phyloP scores from a whole-genome alignment of 2,329 filamentous ascomycete genomes.

The Didymella pomorum region DNA sequence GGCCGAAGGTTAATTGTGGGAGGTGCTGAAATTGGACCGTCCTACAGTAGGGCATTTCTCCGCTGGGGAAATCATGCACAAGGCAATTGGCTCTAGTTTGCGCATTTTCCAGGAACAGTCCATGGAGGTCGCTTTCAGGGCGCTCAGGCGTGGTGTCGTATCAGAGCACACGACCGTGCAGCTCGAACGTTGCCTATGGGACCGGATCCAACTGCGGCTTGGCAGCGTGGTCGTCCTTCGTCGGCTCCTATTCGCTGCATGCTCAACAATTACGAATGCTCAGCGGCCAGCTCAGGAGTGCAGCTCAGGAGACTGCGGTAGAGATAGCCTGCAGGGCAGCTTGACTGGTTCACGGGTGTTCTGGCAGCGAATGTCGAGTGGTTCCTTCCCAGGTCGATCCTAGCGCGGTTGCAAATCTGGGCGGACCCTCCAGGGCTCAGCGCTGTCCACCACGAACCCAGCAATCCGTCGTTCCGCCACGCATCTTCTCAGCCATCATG shows the following conservation, averaged over 20 bases:
- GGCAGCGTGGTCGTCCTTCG: conserved; percentile 16
- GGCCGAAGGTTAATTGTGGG: conserved; percentile 22
- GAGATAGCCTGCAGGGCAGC: conserved; percentile 12
- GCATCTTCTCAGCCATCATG: conserved; percentile 35
- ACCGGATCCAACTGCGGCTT: conserved; percentile 19
- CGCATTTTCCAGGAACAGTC: conserved; percentile 19
- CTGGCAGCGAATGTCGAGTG: conserved; percentile 13
- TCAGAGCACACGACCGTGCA: conserved; percentile 11
- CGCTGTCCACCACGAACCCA: conserved; percentile 26
- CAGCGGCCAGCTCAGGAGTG: conserved; percentile 19
- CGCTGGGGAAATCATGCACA: conserved; percentile 16
- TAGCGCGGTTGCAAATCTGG: conserved; percentile 31
- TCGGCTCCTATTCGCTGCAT: conserved; percentile 19
- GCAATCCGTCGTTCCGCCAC: conserved; percentile 32
- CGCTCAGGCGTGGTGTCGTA: conserved; percentile 10
- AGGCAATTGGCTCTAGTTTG: conserved; percentile 12
- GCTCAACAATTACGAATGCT: conserved; percentile 12
- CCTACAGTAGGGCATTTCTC: conserved; percentile 20
- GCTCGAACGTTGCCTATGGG: conserved; percentile 15
- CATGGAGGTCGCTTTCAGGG: conserved; percentile 19
- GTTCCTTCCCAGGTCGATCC: conserved; percentile 16
- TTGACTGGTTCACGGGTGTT: conserved; percentile 26
- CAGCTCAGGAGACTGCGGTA: conserved; percentile 30
- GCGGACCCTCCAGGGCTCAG: conserved; percentile 26
- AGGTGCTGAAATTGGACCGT: conserved; percentile 23